Evolutionary conservation across 495 filamentous ascomycete species (phyloP).

Genomic region (Schizothecium vesticola): DNA sequence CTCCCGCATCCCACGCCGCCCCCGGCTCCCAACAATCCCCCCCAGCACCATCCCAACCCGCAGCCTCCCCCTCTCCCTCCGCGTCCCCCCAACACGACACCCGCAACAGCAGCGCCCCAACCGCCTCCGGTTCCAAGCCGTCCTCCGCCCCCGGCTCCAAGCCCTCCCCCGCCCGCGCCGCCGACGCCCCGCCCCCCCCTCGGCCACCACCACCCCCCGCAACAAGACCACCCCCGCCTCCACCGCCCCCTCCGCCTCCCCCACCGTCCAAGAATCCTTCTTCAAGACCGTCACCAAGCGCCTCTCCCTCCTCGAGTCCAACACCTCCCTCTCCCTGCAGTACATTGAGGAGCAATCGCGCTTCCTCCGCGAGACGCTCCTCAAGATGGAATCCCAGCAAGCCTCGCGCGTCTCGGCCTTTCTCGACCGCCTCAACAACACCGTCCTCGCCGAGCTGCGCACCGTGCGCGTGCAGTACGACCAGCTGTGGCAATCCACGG

Average conservation of each 20-base stretch:
- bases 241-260: constrained; percentile 55
- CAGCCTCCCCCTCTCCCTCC: constrained; percentile 5
- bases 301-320: constrained; percentile 82
- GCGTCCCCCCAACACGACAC: neutral
- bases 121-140: constrained; percentile 7
- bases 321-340: constrained; percentile 85
- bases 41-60: constrained; percentile 9
- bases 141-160: constrained; percentile 6
- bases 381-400: constrained; percentile 84
- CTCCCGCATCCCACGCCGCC: constrained; percentile 3
- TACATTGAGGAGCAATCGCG: constrained; percentile 96
- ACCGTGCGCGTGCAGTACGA: constrained; percentile 84
- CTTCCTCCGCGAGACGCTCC: constrained; percentile 85
- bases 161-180: constrained; percentile 7
- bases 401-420: constrained; percentile 75
- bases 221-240: constrained; percentile 39
- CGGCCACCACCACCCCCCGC: constrained; percentile 16
- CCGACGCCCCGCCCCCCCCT: constrained; percentile 14
- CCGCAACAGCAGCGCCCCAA: constrained; percentile 4
- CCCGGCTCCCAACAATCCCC: constrained; percentile 6
- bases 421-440: constrained; percentile 75
- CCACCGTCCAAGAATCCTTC: constrained; percentile 92
- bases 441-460: constrained; percentile 78
- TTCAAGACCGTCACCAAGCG: constrained; percentile 96
- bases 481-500: constrained; percentile 90